phyloP scores from a whole-genome alignment of 2,329 filamentous ascomycete genomes.

The Calycina marina region DNA sequence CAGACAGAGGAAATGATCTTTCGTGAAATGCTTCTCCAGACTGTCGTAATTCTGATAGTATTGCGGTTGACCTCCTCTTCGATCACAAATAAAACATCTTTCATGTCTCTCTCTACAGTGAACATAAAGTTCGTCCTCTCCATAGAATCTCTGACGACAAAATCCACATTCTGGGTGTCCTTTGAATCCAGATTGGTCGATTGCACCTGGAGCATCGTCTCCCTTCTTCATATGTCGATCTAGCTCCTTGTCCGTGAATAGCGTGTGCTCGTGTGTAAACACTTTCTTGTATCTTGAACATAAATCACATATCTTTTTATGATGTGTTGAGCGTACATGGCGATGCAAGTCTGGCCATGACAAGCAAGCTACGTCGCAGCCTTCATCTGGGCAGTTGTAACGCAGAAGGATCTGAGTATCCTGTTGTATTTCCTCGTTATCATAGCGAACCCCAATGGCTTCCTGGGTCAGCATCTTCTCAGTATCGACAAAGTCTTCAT shows the following conservation, averaged over 20 bases:
- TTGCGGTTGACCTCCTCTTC: slow-evolving; percentile 47
- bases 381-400: slow-evolving; percentile 84
- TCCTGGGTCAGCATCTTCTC: slow-evolving; percentile 71
- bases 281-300: slow-evolving; percentile 94
- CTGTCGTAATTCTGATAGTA: slow-evolving; percentile 85
- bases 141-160: slow-evolving; percentile 84
- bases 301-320: slow-evolving; percentile 81
- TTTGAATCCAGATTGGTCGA: slow-evolving; percentile 90
- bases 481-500: slow-evolving; percentile 59
- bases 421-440: slow-evolving; percentile 75
- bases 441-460: slow-evolving; percentile 83
- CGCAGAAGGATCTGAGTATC: slow-evolving; percentile 78
- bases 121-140: slow-evolving; percentile 84
- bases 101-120: slow-evolving; percentile 94
- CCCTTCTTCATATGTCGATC: slow-evolving; percentile 80
- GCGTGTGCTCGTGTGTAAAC: slow-evolving; percentile 92
- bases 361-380: slow-evolving; percentile 74
- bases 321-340: slow-evolving; percentile 70
- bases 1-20: slow-evolving; percentile 73
- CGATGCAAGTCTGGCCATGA: slow-evolving; percentile 66
- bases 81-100: slow-evolving; percentile 85
- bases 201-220: slow-evolving; percentile 77
- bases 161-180: slow-evolving; percentile 92
- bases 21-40: slow-evolving; percentile 73
- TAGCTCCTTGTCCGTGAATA: slow-evolving; percentile 71